Evolutionary conservation across 345 rosid genomes (phyloP).

Genomic region (Gossypium rotundifolium): DNA sequence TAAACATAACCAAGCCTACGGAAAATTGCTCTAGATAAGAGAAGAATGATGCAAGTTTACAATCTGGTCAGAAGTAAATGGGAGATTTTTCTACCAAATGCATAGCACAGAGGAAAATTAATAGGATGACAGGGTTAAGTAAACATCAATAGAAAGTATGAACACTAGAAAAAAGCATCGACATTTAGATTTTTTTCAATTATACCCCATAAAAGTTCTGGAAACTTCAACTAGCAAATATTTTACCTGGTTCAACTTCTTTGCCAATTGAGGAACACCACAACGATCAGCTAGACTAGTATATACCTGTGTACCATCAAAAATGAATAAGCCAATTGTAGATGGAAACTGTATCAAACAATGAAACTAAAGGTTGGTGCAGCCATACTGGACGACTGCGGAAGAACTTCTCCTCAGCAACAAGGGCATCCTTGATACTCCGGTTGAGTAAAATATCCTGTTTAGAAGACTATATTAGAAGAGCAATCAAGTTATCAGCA

Average conservation of each 20-base stretch:
- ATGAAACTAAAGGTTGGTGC: conserved; percentile 7
- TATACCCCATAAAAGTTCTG: background rate
- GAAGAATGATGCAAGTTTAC: background rate
- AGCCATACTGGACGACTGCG: conserved; percentile 79
- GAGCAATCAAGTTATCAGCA: conserved; percentile 4
- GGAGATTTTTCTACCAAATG: background rate
- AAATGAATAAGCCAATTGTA: conserved; percentile 1
- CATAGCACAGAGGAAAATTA: background rate
- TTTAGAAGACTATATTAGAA: conserved; percentile 2
- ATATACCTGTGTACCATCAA: conserved; percentile 43
- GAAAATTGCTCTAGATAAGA: background rate
- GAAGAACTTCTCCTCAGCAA: conserved; percentile 90
- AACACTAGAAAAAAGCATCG: background rate
- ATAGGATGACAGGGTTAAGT: background rate
- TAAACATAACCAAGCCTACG: background rate
- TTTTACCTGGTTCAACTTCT: conserved; percentile 86
- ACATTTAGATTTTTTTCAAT: background rate
- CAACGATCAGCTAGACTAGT: conserved; percentile 75
- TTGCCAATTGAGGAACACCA: conserved; percentile 91
- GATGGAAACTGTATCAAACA: conserved; percentile 8
- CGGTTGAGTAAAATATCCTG: conserved; percentile 81
- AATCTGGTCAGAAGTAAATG: background rate
- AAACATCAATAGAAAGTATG: background rate
- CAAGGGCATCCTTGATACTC: conserved; percentile 85
- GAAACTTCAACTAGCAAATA: conserved; percentile 9